A percentile compares a stretch with the other conserved stretches of the same genome.
Evolutionary conservation across 257 asterid species (phyloP).

Genomic region (Solanum sejunctum): DNA sequence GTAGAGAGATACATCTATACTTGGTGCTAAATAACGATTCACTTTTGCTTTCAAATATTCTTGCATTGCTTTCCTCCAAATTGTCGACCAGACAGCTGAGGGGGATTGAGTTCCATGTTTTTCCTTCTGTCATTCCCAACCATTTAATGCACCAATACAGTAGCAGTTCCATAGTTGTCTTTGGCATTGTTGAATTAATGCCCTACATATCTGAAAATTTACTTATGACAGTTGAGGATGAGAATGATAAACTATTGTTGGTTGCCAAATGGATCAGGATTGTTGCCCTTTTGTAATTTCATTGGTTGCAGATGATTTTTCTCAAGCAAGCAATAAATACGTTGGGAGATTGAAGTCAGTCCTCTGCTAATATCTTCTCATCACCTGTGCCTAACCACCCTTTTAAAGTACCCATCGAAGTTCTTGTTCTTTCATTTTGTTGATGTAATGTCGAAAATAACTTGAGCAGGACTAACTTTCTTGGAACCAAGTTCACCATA

Average conservation of each 20-base stretch:
- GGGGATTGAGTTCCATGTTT: neutral
- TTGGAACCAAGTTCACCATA: conserved; percentile 16
- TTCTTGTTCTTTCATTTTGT: neutral
- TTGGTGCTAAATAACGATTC: neutral
- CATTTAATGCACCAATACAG: neutral
- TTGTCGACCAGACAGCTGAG: neutral
- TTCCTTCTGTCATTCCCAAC: neutral
- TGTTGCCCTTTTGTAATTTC: conserved; percentile 16
- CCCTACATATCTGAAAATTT: neutral
- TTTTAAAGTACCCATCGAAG: neutral
- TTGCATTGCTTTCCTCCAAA: neutral
- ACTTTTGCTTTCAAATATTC: neutral
- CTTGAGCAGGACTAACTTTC: conserved; percentile 17
- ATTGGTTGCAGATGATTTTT: conserved; percentile 21
- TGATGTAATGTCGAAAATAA: neutral
- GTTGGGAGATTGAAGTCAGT: conserved; percentile 17
- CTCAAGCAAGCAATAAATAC: conserved; percentile 14
- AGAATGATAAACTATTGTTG: conserved; percentile 13
- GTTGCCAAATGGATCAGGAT: conserved; percentile 20
- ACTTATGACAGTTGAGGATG: conserved; percentile 3
- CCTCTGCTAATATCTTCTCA: neutral
- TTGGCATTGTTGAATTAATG: neutral
- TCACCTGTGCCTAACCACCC: neutral
- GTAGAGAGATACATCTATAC: neutral
- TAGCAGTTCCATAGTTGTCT: neutral